phyloP scores from a whole-genome alignment of 805 yeast genomes.

The Kluyveromyces aestuarii region DNA sequence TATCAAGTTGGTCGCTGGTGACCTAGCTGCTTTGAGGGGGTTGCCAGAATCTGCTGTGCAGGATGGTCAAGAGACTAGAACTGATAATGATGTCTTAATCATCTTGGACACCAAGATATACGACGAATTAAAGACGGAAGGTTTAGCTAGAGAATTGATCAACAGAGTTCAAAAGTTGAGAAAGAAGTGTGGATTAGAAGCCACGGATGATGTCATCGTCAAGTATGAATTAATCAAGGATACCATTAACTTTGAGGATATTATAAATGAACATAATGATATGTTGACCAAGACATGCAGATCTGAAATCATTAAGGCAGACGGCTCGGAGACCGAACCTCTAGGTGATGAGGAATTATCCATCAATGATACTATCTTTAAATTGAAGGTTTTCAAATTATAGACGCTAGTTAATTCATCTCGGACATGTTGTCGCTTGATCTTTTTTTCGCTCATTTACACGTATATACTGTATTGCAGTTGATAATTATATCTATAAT shows the following conservation, averaged over 20 bases:
- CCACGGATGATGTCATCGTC: constrained; percentile 90
- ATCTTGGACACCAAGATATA: constrained; percentile 82
- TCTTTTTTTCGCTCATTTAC: neutral
- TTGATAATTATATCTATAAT: neutral
- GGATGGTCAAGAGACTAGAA: constrained; percentile 76
- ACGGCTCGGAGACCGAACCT: constrained; percentile 38
- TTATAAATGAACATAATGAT: constrained; percentile 55
- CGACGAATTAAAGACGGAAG: constrained; percentile 85
- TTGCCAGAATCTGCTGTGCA: constrained; percentile 58
- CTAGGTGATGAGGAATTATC: constrained; percentile 85
- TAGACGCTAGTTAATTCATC: constrained; percentile 18
- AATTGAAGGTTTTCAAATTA: constrained; percentile 66
- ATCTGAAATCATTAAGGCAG: constrained; percentile 36
- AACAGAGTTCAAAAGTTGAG: constrained; percentile 97
- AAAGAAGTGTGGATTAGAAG: constrained; percentile 89
- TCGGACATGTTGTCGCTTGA: neutral
- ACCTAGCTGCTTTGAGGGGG: constrained; percentile 83
- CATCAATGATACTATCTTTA: constrained; percentile 70
- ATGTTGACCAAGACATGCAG: constrained; percentile 73
- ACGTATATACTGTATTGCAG: neutral
- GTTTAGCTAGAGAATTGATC: constrained; percentile 90
- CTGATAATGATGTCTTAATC: constrained; percentile 82
- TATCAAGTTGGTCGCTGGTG: constrained; percentile 78
- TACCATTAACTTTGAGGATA: constrained; percentile 52
- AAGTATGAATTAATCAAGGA: constrained; percentile 61